Evolutionary conservation across 2,329 filamentous ascomycete genomes (phyloP), one percentile per base, ranked within the genome.

Genomic region (Trichoderma pleuroti): DNA sequence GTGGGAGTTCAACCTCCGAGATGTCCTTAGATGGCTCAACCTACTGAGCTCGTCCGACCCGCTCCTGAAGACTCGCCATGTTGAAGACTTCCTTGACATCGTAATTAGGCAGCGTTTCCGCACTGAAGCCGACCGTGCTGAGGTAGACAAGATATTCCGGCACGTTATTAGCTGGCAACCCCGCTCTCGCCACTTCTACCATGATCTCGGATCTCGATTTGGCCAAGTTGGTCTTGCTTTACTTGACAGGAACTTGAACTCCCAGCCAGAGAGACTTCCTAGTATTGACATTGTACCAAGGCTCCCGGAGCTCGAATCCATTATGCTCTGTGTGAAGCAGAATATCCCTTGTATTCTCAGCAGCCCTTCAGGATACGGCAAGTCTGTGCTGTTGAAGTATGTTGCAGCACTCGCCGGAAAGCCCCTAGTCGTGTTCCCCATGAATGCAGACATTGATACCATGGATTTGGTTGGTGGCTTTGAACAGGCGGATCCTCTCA

Each of bases 401-500:
- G 85, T 97, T 32, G 94, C 96, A n/a, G 90, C 92, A 14, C 82
- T 92, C 28, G 88, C 89, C 54, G 96, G 96, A 28, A 91, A 91
- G 69, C 85, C 89, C 1, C 83, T 98, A 4, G 87, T 94, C 36
- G 92, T 93, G 18, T 93, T 98, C 76, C 90, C 94, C 0, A 89
- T 99, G 82, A 99, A 97, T 78, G 91, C 94, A 8, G 97, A 99
- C 76, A 92, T 97, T 57, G 96, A 99, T 79, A 94, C 95, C 1
- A 97, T 97, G 90, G 96, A 99, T 80, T 88, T 99, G 70, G 93
- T 99, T 70, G 96, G 96, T 76, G 96, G 96, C 0, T 99, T 97
- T 77, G 96, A 99, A 79, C 96, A 99, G 81, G 90, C 93, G 21
- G 96, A 99, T 78, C 90, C 93, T 26, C 86, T 92, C 65, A 87